phyloP scores from a whole-genome alignment of 2,329 filamentous ascomycete species.

The Ilyonectria robusta region DNA sequence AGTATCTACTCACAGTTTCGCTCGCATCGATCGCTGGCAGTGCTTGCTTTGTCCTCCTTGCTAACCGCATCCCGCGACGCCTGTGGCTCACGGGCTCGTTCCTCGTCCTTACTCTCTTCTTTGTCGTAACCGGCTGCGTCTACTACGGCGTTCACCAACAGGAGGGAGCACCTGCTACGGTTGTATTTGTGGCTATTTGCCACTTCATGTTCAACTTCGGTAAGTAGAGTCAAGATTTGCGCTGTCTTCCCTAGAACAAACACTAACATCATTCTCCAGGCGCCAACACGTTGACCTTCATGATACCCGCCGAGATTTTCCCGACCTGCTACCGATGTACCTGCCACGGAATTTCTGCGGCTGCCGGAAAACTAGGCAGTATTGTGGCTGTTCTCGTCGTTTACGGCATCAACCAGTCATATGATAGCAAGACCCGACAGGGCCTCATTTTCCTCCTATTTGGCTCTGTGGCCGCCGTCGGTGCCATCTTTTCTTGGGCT shows the following conservation, averaged over 20 bases:
- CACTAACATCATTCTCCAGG: constrained; percentile 52
- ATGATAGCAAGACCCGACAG: constrained; percentile 59
- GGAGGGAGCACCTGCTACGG: constrained; percentile 59
- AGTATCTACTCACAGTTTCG: constrained; percentile 67
- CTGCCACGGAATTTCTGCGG: constrained; percentile 74
- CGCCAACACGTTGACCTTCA: constrained; percentile 74
- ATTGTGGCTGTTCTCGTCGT: constrained; percentile 66
- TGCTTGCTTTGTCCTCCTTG: constrained; percentile 62
- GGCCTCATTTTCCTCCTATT: constrained; percentile 67
- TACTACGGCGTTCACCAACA: constrained; percentile 64
- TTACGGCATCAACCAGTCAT: constrained; percentile 64
- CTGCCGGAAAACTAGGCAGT: constrained; percentile 71
- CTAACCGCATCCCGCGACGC: constrained; percentile 63
- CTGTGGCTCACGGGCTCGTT: constrained; percentile 66
- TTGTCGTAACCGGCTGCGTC: constrained; percentile 64
- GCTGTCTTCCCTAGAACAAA: no score
- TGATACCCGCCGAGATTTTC: constrained; percentile 76
- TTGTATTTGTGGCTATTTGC: constrained; percentile 66
- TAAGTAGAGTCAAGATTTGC: constrained; percentile 39
- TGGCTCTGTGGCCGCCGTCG: constrained; percentile 63
- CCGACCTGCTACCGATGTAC: constrained; percentile 74
- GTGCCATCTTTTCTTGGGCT: constrained; percentile 66
- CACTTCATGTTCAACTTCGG: constrained; percentile 71
- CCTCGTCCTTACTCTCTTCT: constrained; percentile 60
- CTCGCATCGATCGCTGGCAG: constrained; percentile 66